Conservation (phyloP, 208 protist genomes). For the Acanthamoeba sp. region DNA sequence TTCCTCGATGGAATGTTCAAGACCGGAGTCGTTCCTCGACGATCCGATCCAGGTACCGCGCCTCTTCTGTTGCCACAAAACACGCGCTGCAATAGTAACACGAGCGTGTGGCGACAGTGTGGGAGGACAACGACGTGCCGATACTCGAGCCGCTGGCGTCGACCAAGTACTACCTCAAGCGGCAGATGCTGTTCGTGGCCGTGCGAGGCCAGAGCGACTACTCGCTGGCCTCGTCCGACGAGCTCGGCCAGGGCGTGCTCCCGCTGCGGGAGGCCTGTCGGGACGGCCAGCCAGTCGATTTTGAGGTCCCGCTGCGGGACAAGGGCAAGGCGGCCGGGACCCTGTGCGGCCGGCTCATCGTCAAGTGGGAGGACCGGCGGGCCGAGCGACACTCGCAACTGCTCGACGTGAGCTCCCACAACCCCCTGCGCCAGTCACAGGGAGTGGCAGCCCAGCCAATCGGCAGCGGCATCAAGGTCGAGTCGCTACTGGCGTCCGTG, state of each 20-base stretch:
- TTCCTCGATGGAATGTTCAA: conserved; percentile 58
- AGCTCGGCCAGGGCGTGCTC: conserved; percentile 68
- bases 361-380: conserved; percentile 58
- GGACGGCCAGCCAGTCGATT: conserved; percentile 40
- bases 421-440: no score
- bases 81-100: no score
- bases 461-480: neutral
- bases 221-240: conserved; percentile 21
- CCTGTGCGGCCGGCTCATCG: neutral
- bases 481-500: neutral
- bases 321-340: conserved; percentile 55
- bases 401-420: neutral
- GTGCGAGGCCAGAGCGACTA: conserved; percentile 62
- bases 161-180: conserved; percentile 41
- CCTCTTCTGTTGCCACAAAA: neutral
- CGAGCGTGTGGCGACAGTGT: neutral
- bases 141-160: neutral
- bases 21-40: conserved; percentile 22
- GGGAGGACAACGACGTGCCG: conserved; percentile 63
- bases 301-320: conserved; percentile 51
- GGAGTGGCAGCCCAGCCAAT: no score
- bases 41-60: neutral
- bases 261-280: conserved; percentile 21
- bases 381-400: neutral
- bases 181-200: conserved; percentile 40